Evolutionary conservation across 345 rosid genomes (phyloP).

Genomic region (Carallia pectinifolia): DNA sequence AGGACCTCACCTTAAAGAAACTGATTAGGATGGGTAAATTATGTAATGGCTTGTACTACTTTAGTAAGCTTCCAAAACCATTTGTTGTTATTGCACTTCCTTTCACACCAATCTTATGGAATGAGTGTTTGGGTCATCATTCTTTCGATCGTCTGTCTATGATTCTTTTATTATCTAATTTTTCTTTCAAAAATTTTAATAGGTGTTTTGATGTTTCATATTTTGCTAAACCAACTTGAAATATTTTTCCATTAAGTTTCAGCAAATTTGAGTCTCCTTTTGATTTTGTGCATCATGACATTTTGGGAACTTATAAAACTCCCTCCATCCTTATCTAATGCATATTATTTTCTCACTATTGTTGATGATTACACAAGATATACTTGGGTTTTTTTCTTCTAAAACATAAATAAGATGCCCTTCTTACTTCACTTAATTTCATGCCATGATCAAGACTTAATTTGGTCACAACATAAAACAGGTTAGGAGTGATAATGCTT

Average conservation of each 20-base stretch:
- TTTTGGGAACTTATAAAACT: neutral
- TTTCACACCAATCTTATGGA: neutral
- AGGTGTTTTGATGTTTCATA: neutral
- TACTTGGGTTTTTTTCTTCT: neutral
- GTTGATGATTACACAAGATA: neutral
- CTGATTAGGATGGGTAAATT: constrained; percentile 5
- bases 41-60: neutral
- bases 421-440: neutral
- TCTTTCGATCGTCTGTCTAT: neutral
- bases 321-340: neutral
- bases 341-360: neutral
- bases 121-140: neutral
- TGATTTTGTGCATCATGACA: neutral
- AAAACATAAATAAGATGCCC: neutral
- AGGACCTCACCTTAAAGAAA: neutral
- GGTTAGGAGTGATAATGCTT: neutral
- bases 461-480: neutral
- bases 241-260: neutral
- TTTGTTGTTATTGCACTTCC: neutral
- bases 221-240: neutral
- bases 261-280: neutral
- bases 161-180: neutral
- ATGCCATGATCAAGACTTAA: neutral
- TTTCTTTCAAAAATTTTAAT: neutral
- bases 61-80: neutral